Base-by-base conservation (phyloP, 1,139 yeast genomes). In the Oligophagozyma castellii region DNA sequence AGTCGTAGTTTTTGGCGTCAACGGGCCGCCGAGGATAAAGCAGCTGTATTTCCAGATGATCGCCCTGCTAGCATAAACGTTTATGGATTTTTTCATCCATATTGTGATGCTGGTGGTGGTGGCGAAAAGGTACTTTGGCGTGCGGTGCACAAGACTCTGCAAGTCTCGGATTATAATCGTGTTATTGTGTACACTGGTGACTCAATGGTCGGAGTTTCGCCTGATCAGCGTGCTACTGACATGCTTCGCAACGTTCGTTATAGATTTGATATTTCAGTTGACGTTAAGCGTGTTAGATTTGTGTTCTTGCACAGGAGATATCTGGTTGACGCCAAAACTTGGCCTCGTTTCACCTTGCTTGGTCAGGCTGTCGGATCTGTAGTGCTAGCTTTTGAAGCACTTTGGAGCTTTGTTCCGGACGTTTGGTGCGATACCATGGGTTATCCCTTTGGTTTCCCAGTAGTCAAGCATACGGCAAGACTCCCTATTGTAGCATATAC, bases 61-160 rank as follows among this genome's bases (percentile, higher is more conserved):
- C n/a, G n/a, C n/a, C n/a, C n/a, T n/a, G n/a, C n/a, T n/a, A n/a
- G n/a, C 50, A 29, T 39, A 61, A 24, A 24, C 21, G 50, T 81
- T 12, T 77, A 61, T 45, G 99, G 96, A 5, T 86, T 80, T 48
- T 84, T 89, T 61, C 99, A 92, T 55, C 98, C 98, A 0, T 80
- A 77, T 32, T 86, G 95, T 39, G 81, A 81, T 51, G 92, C 94
- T 27, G 95, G 94, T 22, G 98, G 98, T 12, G 99, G 99, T 22
- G 99, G 99, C 14, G 99, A 92, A 53, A 68, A 93, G 29, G 98
- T 92, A 0, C 61, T 92, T 26, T 92, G 98, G 98, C 84, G 81
- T 33, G 95, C 95, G 0, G 81, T 89, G 5, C 65, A 70, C 40
- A 66, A 77, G 15, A 80, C 95, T 0, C 59, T 86, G 35, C 44